A percentile compares a stretch with the other conserved stretches of the same genome.
These are phyloP conservation scores for Solanum appendiculatum DNA, from an alignment of 257 asterid species.

Conservation along the genomic window DNA sequence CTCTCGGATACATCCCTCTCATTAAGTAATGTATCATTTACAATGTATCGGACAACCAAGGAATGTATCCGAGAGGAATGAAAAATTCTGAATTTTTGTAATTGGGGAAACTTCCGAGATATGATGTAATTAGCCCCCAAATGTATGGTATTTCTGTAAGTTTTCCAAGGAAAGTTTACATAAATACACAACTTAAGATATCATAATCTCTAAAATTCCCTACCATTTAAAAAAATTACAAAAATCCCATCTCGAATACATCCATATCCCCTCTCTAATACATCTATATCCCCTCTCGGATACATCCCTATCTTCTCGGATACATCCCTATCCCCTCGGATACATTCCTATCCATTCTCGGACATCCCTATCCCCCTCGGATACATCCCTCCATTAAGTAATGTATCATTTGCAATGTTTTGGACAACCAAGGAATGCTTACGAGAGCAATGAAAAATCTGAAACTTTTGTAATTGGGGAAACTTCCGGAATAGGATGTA, in stretches of 20 bases:
- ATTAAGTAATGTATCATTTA: background rate
- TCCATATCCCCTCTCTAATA: too few species aligned
- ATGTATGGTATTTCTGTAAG: too few species aligned
- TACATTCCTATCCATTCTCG: background rate
- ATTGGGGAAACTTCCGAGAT: background rate
- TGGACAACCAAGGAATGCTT: fast-evolving
- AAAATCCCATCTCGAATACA: too few species aligned
- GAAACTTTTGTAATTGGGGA: too few species aligned
- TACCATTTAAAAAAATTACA: too few species aligned
- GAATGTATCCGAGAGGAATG: background rate
- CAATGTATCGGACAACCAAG: background rate
- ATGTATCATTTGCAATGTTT: too few species aligned
- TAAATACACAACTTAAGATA: background rate
- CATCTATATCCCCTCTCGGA: too few species aligned
- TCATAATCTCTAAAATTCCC: too few species aligned
- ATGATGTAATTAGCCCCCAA: background rate
- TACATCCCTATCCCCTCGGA: background rate
- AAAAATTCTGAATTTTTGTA: too few species aligned
- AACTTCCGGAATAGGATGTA: fast-evolving
- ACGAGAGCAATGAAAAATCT: background rate
- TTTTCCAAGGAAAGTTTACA: too few species aligned
- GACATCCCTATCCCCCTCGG: background rate
- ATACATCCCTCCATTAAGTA: background rate
- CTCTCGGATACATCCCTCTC: too few species aligned
- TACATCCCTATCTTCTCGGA: background rate